Percentiles rank a stretch among this genome's conserved stretches.
phyloP scores from a whole-genome alignment of 2,329 filamentous ascomycete genomes.

The Alternaria brassicicola region DNA sequence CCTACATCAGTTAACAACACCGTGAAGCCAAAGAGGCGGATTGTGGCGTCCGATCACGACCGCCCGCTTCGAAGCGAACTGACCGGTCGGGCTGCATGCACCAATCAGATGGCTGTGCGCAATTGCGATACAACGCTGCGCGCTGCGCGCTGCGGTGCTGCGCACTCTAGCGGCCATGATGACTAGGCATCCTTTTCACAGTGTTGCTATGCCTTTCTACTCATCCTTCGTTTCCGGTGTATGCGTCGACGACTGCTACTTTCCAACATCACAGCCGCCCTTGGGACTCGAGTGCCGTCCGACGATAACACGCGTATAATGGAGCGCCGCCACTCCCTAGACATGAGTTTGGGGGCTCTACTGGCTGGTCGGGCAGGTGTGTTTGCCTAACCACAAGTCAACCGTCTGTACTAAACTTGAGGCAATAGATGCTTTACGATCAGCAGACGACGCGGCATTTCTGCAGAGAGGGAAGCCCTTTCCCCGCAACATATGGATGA shows the following conservation, averaged over 20 bases:
- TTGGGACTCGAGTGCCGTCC: neutral
- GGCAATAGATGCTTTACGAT: neutral
- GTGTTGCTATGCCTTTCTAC: neutral
- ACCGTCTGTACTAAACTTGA: neutral
- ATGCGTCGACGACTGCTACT: neutral
- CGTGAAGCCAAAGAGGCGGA: neutral
- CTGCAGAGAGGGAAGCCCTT: neutral
- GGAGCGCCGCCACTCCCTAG: neutral
- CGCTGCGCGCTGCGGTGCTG: conserved; percentile 1
- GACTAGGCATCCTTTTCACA: neutral
- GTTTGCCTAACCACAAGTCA: neutral
- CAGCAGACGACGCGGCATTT: neutral
- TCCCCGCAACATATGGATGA: neutral
- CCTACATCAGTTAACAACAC: neutral
- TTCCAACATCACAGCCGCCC: neutral
- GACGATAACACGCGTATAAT: neutral
- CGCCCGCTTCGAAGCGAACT: neutral
- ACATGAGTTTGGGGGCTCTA: accelerated
- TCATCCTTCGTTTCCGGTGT: neutral
- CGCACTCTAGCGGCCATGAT: neutral
- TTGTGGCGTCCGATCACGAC: neutral
- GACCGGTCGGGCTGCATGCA: conserved; percentile 3
- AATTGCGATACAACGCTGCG: conserved; percentile 11
- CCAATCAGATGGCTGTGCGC: conserved; percentile 15
- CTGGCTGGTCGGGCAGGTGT: neutral